Percentiles rank a stretch among this genome's conserved stretches.
phyloP scores from a whole-genome alignment of 2,329 filamentous ascomycete species.

The Lachnellula occidentalis region DNA sequence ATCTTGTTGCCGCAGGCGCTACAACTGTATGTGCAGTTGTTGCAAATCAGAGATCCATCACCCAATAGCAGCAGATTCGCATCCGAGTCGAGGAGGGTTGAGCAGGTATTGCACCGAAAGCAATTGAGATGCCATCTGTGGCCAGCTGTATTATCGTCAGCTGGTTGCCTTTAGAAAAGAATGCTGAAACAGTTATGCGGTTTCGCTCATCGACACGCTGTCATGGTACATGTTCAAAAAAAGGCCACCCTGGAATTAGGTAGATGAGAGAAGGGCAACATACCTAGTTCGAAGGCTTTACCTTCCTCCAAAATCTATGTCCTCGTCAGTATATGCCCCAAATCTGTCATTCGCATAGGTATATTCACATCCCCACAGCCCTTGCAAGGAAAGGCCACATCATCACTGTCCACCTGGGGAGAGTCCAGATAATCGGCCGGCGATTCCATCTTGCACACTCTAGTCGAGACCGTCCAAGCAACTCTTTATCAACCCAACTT shows the following conservation, averaged over 20 bases:
- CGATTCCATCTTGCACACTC: constrained; percentile 43
- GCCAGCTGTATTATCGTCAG: constrained; percentile 56
- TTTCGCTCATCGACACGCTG: constrained; percentile 2
- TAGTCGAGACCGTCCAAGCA: constrained; percentile 9
- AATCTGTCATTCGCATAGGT: constrained; percentile 28
- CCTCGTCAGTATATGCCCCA: constrained; percentile 20
- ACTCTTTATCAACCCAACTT: constrained; percentile 14
- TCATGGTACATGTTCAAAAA: constrained; percentile 2
- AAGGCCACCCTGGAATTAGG: neutral
- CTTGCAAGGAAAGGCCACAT: constrained; percentile 80
- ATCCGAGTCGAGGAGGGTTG: constrained; percentile 93
- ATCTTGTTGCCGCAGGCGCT: constrained; percentile 96
- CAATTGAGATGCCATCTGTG: constrained; percentile 99
- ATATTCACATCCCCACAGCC: constrained; percentile 76
- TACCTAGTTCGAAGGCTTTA: constrained; percentile 96
- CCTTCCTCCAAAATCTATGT: constrained; percentile 91
- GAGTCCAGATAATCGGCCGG: constrained; percentile 50
- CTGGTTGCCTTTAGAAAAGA: neutral
- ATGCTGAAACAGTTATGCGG: neutral
- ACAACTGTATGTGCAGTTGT: constrained; percentile 99
- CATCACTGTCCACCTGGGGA: constrained; percentile 58
- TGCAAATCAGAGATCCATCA: constrained; percentile 97
- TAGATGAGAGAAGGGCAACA: constrained; percentile 29
- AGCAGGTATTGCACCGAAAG: constrained; percentile 95
- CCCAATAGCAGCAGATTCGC: constrained; percentile 95